A percentile compares a stretch with the other conserved stretches of the same genome.
Conservation (phyloP, 1,139 yeast genomes). For the Candida tunisiensis region DNA sequence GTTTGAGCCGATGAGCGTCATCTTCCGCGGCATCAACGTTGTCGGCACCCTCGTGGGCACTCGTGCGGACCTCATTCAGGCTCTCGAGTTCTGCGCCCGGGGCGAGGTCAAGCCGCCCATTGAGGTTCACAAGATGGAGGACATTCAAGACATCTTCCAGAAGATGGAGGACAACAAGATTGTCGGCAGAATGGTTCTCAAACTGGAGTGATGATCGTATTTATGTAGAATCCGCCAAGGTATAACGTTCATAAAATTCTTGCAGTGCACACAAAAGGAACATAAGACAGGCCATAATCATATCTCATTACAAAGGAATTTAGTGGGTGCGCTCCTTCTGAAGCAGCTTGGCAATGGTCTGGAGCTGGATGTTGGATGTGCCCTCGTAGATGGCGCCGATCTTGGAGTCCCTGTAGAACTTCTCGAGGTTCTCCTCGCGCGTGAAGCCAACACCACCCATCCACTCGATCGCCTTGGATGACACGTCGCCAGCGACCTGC, state of each 20-base stretch:
- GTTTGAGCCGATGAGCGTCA: conserved; percentile 40
- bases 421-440: conserved; percentile 25
- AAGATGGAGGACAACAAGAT: conserved; percentile 58
- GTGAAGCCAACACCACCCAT: conserved; percentile 33
- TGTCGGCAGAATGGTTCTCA: conserved; percentile 58
- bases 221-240: no score
- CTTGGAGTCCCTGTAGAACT: conserved; percentile 28
- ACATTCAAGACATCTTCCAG: conserved; percentile 41
- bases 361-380: conserved; percentile 26
- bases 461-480: conserved; percentile 28
- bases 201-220: conserved; percentile 13
- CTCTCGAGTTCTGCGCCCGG: conserved; percentile 52
- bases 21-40: conserved; percentile 45
- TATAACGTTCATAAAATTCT: neutral
- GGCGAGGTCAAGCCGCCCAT: conserved; percentile 56
- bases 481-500: conserved; percentile 24
- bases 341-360: conserved; percentile 25
- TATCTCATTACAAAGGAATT: neutral
- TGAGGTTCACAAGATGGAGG: conserved; percentile 29
- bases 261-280: neutral
- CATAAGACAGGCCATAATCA: neutral
- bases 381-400: conserved; percentile 30
- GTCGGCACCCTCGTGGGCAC: conserved; percentile 71
- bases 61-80: conserved; percentile 67
- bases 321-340: conserved; percentile 17